Conservation (phyloP, 805 yeast species). For the Cyberlindnera mycetangii region DNA sequence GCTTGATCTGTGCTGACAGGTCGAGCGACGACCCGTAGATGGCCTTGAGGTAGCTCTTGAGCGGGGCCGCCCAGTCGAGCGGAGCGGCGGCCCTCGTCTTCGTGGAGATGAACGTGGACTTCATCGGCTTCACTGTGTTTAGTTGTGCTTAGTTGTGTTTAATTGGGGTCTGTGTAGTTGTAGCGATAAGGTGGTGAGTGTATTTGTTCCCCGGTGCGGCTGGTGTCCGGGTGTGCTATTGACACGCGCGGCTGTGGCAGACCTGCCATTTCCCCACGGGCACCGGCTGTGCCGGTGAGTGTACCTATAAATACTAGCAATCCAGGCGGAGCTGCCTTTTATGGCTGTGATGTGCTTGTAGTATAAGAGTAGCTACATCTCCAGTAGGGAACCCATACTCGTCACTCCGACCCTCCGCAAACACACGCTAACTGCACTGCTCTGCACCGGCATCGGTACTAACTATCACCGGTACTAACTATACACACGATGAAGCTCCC, state of each 20-base stretch:
- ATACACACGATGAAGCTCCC: slow-evolving; percentile 33
- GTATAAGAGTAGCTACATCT: too few species aligned
- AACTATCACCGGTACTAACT: too few species aligned
- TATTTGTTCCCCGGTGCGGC: too few species aligned
- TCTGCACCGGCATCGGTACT: too few species aligned
- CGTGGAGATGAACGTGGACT: slow-evolving; percentile 24
- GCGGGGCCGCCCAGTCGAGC: slow-evolving; percentile 63
- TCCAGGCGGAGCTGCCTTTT: too few species aligned
- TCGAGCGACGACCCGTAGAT: slow-evolving; percentile 62
- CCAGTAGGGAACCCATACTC: too few species aligned
- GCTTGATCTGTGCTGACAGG: slow-evolving; percentile 59
- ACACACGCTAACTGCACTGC: too few species aligned
- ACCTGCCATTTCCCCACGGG: slow-evolving; percentile 4
- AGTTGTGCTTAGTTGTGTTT: not conserved
- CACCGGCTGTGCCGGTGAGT: not conserved
- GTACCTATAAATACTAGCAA: too few species aligned
- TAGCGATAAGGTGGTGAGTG: too few species aligned
- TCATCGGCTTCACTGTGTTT: slow-evolving; percentile 6
- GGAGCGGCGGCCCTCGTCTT: slow-evolving; percentile 45
- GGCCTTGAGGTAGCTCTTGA: slow-evolving; percentile 53
- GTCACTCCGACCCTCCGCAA: too few species aligned
- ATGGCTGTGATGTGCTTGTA: too few species aligned
- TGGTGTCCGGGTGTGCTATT: slow-evolving; percentile 7
- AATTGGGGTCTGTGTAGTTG: too few species aligned
- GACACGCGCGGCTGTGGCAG: not conserved